Evolutionary conservation across 2,329 filamentous ascomycete genomes (phyloP), one percentile per base, ranked within the genome.

Genomic region (Phyllosticta ampelicida): DNA sequence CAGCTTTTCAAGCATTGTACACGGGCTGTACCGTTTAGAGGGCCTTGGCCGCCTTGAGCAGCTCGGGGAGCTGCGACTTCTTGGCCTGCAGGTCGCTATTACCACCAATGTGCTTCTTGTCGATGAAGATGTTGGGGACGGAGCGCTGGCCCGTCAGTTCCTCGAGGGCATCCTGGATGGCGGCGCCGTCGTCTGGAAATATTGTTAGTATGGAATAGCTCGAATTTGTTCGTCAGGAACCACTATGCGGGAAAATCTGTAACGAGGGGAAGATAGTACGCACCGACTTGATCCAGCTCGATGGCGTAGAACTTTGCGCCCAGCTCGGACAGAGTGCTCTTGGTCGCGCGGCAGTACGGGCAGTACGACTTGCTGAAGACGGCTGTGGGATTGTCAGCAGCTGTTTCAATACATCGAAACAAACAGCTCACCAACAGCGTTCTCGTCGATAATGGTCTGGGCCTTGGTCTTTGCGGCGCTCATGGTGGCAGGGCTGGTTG

Each of bases 291-390:
- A 76, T 99, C 91, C 62, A 99, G 80, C 80, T 99, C 94, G 60
- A 94, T 77, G 58, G 81, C 71, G 68, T 81, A 84, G 74, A 82
- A 91, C 66, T 90, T 87, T 61, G 88, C 89, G 63, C 85, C 84
- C 60, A 84, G 66, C 60, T 83, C 78, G 68, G 79, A 82, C 66
- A 99, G 78, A 54, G 89, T 79, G 59, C 79, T 69, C 84, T 97
- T 97, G 65, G 86, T 84, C 61, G 85, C 79, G 60, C 76, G 80
- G 81, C 92, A 97, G 82, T 95, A 95, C 11, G 91, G 90, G 82
- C 94, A 99, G 78, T 90, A 96, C 16, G 86, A 89, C 80, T 99
- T 99, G 76, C 87, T 91, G 82, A 99, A 99, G 72, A 99, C 89
- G 67, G 94, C 88, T 89, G 54, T 49, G 52, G n/a, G 18, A 28